Percentiles rank a stretch among this genome's conserved stretches.
phyloP scores from a whole-genome alignment of 306 rosid genomes.

The Castanospermum australe region DNA sequence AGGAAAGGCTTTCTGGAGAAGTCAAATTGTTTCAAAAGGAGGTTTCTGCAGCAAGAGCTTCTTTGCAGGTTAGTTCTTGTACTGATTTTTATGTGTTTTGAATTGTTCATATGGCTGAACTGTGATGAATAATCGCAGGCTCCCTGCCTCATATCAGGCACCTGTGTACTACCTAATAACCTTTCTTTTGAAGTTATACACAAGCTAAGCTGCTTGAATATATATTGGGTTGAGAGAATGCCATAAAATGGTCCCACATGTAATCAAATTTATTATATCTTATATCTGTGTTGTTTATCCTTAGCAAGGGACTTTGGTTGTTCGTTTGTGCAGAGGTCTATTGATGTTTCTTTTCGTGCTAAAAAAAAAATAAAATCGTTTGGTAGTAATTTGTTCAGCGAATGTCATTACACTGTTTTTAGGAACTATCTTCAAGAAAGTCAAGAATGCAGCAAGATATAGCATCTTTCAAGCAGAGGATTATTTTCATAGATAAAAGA shows the following conservation, averaged over 20 bases:
- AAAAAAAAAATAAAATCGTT: not conserved
- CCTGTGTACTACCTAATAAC: not conserved
- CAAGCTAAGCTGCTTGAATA: slow-evolving; percentile 17
- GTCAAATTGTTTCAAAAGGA: slow-evolving; percentile 62
- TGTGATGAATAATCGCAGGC: slow-evolving; percentile 17
- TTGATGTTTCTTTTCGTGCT: not conserved
- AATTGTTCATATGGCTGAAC: slow-evolving; percentile 4
- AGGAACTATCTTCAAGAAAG: slow-evolving; percentile 83
- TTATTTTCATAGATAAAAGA: slow-evolving; percentile 71
- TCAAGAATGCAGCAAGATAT: slow-evolving; percentile 70
- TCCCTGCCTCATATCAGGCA: not conserved
- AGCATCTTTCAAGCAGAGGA: slow-evolving; percentile 67
- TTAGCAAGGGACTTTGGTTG: not conserved
- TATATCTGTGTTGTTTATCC: not conserved
- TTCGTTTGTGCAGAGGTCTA: not conserved
- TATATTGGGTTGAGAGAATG: slow-evolving; percentile 4
- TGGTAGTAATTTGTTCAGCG: slow-evolving; percentile 32
- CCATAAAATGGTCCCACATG: slow-evolving; percentile 1
- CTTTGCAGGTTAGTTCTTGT: slow-evolving; percentile 61
- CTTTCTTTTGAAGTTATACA: slow-evolving; percentile 13
- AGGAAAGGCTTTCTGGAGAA: slow-evolving; percentile 66
- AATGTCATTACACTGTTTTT: slow-evolving; percentile 28
- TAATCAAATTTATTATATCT: slow-evolving; percentile 6
- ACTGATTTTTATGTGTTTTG: slow-evolving; percentile 16
- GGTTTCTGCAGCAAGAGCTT: slow-evolving; percentile 64